Conservation (phyloP, 257 asterid species). For the Petrea volubilis region DNA sequence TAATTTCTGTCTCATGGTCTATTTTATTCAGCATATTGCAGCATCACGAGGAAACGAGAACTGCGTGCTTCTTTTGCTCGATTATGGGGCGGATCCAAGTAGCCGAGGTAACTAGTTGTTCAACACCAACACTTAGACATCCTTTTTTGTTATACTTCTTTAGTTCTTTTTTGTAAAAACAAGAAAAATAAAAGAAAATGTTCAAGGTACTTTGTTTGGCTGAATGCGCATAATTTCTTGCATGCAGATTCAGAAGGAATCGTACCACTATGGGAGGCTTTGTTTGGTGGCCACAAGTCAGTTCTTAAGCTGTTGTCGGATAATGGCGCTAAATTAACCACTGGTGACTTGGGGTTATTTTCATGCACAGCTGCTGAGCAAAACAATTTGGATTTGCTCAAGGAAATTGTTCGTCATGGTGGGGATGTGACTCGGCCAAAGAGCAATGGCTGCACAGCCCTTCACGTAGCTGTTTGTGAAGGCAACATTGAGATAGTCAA, state of each 20-base stretch:
- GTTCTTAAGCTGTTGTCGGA: constrained; percentile 39
- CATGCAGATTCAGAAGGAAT: constrained; percentile 58
- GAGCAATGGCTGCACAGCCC: constrained; percentile 34
- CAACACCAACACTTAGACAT: background rate
- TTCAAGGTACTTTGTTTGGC: background rate
- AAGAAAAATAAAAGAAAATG: too few species aligned
- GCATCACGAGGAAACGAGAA: constrained; percentile 74
- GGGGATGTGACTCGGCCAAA: constrained; percentile 45
- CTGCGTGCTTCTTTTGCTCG: constrained; percentile 76
- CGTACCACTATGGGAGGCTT: constrained; percentile 72
- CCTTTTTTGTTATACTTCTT: background rate
- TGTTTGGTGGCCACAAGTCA: constrained; percentile 37
- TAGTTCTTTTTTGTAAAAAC: too few species aligned
- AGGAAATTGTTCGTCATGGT: constrained; percentile 42
- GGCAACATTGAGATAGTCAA: constrained; percentile 50
- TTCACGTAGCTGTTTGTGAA: constrained; percentile 53
- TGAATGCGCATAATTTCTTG: background rate
- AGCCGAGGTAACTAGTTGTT: constrained; percentile 52
- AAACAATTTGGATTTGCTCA: constrained; percentile 44
- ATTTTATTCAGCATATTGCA: constrained; percentile 70
- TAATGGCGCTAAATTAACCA: constrained; percentile 43
- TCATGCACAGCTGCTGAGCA: constrained; percentile 48
- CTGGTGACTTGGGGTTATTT: constrained; percentile 41
- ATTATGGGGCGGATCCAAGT: constrained; percentile 77
- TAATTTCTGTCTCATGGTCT: background rate